phyloP scores from a whole-genome alignment of 495 filamentous ascomycete species.

The Aspergillus olivimuriae region DNA sequence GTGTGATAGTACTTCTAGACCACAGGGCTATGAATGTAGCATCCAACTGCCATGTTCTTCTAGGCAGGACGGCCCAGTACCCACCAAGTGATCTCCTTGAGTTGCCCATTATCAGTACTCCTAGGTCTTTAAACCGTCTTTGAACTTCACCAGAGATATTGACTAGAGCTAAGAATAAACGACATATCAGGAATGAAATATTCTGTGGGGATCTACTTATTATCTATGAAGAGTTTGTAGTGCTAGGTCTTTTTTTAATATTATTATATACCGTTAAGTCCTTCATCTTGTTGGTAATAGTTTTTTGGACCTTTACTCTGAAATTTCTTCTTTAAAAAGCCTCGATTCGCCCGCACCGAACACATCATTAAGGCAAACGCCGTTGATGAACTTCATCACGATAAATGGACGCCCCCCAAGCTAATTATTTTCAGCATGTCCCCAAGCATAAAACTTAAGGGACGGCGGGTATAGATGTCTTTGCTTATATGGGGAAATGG shows the following conservation, averaged over 20 bases:
- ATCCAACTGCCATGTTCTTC: too few relatives aligned
- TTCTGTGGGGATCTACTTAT: conserved; percentile 4
- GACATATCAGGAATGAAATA: conserved; percentile 9
- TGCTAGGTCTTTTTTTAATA: conserved; percentile 1
- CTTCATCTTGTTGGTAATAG: not conserved
- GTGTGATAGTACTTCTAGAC: too few relatives aligned
- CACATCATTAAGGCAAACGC: not conserved
- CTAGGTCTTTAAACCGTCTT: too few relatives aligned
- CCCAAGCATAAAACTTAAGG: not conserved
- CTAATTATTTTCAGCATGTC: not conserved
- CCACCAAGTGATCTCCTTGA: too few relatives aligned
- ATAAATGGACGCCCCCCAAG: conserved; percentile 4
- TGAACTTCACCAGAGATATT: not conserved
- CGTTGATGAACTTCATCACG: conserved; percentile 5
- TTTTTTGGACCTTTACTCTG: not conserved
- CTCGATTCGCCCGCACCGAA: not conserved
- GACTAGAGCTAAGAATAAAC: not conserved
- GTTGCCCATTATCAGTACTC: too few relatives aligned
- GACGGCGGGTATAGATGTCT: not conserved
- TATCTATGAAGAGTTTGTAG: conserved; percentile 1
- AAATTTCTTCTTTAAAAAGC: conserved; percentile 7
- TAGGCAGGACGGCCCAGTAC: too few relatives aligned
- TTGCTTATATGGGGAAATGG: not conserved
- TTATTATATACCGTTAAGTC: conserved; percentile 4
- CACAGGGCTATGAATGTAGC: too few relatives aligned